Evolutionary conservation across 148 eudicot genomes (phyloP).

Genomic region (Heliamphora exappendiculata): DNA sequence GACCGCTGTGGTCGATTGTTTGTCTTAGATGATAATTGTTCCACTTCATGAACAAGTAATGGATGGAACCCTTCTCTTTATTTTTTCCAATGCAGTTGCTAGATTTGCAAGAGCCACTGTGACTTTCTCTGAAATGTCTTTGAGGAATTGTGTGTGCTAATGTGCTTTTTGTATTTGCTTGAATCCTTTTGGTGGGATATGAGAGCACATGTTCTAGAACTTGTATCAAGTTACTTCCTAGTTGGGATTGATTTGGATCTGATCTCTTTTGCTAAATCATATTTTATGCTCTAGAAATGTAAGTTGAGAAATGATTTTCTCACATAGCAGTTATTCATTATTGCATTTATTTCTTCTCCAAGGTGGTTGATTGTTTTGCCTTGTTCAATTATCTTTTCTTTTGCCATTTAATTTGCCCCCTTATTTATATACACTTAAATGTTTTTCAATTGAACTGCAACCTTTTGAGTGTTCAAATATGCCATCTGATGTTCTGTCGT

Average conservation of each 20-base stretch:
- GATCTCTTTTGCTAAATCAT: neutral
- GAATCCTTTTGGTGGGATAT: neutral
- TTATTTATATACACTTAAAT: neutral
- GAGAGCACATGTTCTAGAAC: neutral
- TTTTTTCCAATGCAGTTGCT: neutral
- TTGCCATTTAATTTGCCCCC: neutral
- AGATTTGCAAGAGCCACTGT: neutral
- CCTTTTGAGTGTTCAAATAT: neutral
- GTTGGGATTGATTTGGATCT: neutral
- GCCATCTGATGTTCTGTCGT: conserved; percentile 11
- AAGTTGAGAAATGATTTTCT: neutral
- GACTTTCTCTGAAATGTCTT: neutral
- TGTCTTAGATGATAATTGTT: neutral
- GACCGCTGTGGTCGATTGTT: neutral
- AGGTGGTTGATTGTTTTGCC: neutral
- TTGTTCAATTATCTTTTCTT: too few species aligned
- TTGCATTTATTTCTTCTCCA: neutral
- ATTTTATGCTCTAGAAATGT: neutral
- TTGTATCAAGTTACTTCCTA: neutral
- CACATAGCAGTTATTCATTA: neutral
- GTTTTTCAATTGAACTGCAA: neutral
- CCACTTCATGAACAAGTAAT: neutral
- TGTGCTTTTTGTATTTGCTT: neutral
- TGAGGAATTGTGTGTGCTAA: neutral
- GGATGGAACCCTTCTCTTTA: neutral